Evolutionary conservation across 306 rosid genomes (phyloP).

Genomic region (Phaseolus lunatus): DNA sequence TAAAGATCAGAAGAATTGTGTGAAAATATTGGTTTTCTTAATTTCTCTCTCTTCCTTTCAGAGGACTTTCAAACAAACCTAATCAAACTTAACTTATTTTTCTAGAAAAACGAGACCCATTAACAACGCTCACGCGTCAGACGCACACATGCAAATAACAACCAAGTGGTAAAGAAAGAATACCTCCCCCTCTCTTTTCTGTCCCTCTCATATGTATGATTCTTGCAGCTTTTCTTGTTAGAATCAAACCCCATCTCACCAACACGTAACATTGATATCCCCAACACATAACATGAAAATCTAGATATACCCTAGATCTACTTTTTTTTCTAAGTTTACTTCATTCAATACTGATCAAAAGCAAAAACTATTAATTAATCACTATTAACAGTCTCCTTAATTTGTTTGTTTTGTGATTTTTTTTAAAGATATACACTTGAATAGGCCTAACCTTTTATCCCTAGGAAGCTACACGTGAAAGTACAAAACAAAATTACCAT

Average conservation of each 20-base stretch:
- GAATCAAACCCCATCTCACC: slow-evolving; percentile 55
- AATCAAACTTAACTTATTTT: neutral
- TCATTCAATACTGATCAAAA: neutral
- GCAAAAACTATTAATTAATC: too few relatives aligned
- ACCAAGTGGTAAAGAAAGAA: slow-evolving; percentile 41
- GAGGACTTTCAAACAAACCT: neutral
- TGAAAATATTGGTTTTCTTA: slow-evolving; percentile 3
- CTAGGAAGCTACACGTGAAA: slow-evolving; percentile 43
- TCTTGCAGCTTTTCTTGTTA: slow-evolving; percentile 54
- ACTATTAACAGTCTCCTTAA: too few relatives aligned
- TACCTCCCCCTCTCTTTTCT: slow-evolving; percentile 27
- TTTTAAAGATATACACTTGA: neutral
- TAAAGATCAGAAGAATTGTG: slow-evolving; percentile 40
- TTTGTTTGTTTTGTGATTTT: neutral
- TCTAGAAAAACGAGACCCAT: slow-evolving; percentile 54
- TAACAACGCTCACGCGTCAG: slow-evolving; percentile 63
- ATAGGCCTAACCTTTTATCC: neutral
- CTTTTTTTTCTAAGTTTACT: neutral
- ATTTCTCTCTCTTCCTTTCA: neutral
- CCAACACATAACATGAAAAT: slow-evolving; percentile 37
- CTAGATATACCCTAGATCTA: neutral
- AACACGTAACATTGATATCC: slow-evolving; percentile 36
- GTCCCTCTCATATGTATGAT: slow-evolving; percentile 51
- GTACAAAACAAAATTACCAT: slow-evolving; percentile 8
- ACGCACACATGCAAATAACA: slow-evolving; percentile 55